Percentiles rank a stretch among this genome's conserved stretches.
These are phyloP conservation scores for Puccinia horiana DNA, from an alignment of 1,284 basidiomycete genomes.

Conservation along the genomic window DNA sequence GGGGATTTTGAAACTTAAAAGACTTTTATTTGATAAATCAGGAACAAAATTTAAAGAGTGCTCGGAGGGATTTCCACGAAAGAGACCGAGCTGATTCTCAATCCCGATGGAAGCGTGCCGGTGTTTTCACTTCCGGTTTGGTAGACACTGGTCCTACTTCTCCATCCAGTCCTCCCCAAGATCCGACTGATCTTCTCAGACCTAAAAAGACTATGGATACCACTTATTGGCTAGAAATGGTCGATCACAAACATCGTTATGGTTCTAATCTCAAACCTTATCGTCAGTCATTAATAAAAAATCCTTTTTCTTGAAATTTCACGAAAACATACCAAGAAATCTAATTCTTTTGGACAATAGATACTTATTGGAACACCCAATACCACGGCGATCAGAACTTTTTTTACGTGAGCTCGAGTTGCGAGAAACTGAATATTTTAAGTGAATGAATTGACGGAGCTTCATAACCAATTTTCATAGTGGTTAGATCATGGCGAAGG, in stretches of 20 bases:
- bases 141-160: conserved; percentile 46
- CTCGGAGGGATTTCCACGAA: conserved; percentile 3
- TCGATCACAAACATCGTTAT: conserved; percentile 73
- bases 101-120: conserved; percentile 54
- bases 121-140: conserved; percentile 53
- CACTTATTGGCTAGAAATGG: conserved; percentile 63
- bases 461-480: conserved; percentile 17
- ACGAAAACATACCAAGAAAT: conserved; percentile 50
- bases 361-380: conserved; percentile 67
- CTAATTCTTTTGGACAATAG: conserved; percentile 54
- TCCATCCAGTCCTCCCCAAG: background rate
- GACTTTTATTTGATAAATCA: background rate
- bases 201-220: conserved; percentile 52
- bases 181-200: conserved; percentile 48
- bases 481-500: conserved; percentile 74
- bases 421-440: background rate
- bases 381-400: conserved; percentile 69
- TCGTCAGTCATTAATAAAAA: conserved; percentile 53
- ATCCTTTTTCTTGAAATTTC: conserved; percentile 3
- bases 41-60: conserved; percentile 6
- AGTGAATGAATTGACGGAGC: background rate
- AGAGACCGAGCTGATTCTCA: conserved; percentile 33
- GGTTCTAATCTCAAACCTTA: conserved; percentile 65
- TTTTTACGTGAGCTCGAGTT: conserved; percentile 66
- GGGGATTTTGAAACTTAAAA: background rate